These are phyloP conservation scores for Calonectria pseudoturangicola DNA, from an alignment of 2,329 filamentous ascomycete species.

Conservation along the genomic window DNA sequence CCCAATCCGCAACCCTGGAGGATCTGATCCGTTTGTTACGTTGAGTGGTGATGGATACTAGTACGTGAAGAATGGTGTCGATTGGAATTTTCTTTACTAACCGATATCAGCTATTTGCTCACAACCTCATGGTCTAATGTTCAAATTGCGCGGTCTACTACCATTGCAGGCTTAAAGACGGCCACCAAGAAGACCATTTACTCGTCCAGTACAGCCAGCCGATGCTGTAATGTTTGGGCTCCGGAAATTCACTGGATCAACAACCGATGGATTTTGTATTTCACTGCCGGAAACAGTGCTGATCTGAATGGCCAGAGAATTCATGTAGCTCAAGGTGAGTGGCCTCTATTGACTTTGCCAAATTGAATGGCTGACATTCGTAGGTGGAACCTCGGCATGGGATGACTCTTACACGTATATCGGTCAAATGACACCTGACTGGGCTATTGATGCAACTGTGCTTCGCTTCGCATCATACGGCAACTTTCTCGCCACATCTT, in stretches of 20 bases:
- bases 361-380: background rate
- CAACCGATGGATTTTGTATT: conserved; percentile 8
- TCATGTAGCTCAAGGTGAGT: conserved; percentile 13
- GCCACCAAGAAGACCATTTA: conserved; percentile 22
- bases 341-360: background rate
- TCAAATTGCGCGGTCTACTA: conserved; percentile 14
- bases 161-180: conserved; percentile 9
- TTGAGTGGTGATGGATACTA: conserved; percentile 20
- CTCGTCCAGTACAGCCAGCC: conserved; percentile 16
- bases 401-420: conserved; percentile 20
- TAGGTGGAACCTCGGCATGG: conserved; percentile 22
- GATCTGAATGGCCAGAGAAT: conserved; percentile 20
- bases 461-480: conserved; percentile 13
- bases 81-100: background rate
- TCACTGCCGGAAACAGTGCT: conserved; percentile 10
- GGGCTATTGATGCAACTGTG: conserved; percentile 9
- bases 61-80: background rate
- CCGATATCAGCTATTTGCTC: background rate
- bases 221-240: conserved; percentile 27
- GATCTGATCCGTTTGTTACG: conserved; percentile 16
- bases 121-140: conserved; percentile 14
- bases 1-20: conserved; percentile 7
- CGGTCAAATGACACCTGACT: conserved; percentile 7
- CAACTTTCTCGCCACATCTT: conserved; percentile 6
- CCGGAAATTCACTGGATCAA: conserved; percentile 21